These are phyloP conservation scores for Prunella vulgaris DNA, from an alignment of 257 asterid genomes.

Conservation along the genomic window DNA sequence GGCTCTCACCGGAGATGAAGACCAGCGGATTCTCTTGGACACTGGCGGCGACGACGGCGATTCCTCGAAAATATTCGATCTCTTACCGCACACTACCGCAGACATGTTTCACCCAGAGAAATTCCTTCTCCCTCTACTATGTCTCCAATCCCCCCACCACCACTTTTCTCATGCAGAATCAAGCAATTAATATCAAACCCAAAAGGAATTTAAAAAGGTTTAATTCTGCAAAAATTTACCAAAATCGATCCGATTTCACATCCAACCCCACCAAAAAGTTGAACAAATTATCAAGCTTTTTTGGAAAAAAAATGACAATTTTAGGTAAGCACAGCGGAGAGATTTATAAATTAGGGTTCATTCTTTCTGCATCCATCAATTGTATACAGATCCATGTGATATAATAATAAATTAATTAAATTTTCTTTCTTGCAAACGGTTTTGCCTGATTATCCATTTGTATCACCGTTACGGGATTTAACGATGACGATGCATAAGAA, in stretches of 20 bases:
- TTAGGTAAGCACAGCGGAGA: background rate
- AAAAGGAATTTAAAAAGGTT: background rate
- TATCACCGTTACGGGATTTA: background rate
- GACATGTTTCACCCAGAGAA: slow-evolving; percentile 76
- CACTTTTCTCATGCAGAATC: slow-evolving; percentile 45
- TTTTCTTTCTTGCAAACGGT: background rate
- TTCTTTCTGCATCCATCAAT: background rate
- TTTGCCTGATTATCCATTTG: background rate
- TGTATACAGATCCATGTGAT: background rate
- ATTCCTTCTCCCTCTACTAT: slow-evolving; percentile 35
- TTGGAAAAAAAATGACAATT: background rate
- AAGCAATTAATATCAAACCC: slow-evolving; percentile 2
- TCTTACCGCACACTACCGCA: slow-evolving; percentile 98
- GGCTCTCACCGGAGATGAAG: slow-evolving; percentile 44
- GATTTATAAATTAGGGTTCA: slow-evolving; percentile 6
- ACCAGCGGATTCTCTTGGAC: slow-evolving; percentile 83
- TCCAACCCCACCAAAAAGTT: slow-evolving; percentile 1
- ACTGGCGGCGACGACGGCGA: slow-evolving; percentile 86
- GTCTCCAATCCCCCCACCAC: slow-evolving; percentile 39
- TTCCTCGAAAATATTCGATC: slow-evolving; percentile 88
- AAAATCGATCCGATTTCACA: slow-evolving; percentile 19
- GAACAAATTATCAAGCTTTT: background rate
- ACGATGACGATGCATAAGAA: background rate
- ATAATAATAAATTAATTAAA: background rate
- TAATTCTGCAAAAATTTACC: background rate